These are phyloP conservation scores for Lactifluus echinatus DNA, from an alignment of 768 basidiomycete species.

Conservation along the genomic window DNA sequence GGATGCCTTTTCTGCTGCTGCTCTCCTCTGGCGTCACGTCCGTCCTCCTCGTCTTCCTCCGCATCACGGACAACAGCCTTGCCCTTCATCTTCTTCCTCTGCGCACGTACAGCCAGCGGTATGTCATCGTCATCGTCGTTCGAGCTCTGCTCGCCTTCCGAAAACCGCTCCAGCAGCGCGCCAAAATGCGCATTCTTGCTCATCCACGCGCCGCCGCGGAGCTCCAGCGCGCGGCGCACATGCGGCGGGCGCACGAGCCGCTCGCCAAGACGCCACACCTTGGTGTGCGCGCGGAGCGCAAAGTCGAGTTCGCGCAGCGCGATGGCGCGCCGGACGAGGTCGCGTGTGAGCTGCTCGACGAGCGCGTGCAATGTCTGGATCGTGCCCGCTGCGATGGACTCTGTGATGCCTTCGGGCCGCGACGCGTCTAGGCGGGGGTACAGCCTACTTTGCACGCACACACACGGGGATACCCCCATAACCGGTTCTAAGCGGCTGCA, in stretches of 20 bases:
- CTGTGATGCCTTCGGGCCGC: conserved; percentile 20
- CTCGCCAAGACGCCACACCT: conserved; percentile 45
- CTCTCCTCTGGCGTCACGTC: conserved; percentile 1
- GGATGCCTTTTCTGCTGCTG: neutral
- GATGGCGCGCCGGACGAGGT: conserved; percentile 43
- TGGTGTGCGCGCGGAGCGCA: conserved; percentile 47
- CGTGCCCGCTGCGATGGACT: conserved; percentile 39
- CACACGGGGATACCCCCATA: too few relatives aligned
- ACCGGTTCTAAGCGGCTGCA: too few relatives aligned
- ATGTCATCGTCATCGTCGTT: conserved; percentile 14
- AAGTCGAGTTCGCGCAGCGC: conserved; percentile 51
- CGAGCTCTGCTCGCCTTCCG: conserved; percentile 6
- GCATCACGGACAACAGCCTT: conserved; percentile 3
- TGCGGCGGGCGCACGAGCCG: conserved; percentile 30
- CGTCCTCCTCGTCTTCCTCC: conserved; percentile 1
- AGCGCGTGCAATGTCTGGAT: conserved; percentile 35
- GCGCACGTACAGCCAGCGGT: neutral
- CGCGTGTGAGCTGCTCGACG: conserved; percentile 37
- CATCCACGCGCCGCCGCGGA: conserved; percentile 34
- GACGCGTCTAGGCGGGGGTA: conserved; percentile 25
- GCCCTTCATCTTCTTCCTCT: conserved; percentile 10
- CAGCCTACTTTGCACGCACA: conserved; percentile 21
- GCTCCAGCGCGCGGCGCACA: conserved; percentile 42
- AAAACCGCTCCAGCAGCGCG: conserved; percentile 23
- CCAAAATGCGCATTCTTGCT: conserved; percentile 37